Base-by-base conservation (phyloP, 2,329 filamentous ascomycete species). In the Neofusicoccum sp. region DNA sequence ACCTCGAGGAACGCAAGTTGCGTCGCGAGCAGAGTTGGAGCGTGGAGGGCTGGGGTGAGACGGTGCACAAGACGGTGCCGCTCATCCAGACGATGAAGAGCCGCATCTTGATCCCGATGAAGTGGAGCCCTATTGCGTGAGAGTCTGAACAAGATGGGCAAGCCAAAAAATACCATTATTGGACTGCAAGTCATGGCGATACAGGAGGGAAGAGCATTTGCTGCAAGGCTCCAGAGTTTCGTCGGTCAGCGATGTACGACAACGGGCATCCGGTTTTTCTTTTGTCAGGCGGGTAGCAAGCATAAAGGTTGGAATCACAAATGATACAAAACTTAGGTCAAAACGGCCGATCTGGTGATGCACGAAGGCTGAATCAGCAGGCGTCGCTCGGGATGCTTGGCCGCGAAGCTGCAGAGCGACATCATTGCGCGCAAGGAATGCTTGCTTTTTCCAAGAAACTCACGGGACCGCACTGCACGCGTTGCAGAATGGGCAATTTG, bases 71-170 rank as follows among this genome's bases (percentile, higher is more conserved):
- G 85, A 99, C 95, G 1, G 95, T 99, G 50, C 95, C 95, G 36
- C 84, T 99, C 67, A 99, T 99, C 71, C 93, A 97, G 81, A 88
- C 83, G 64, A 99, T 99, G 95, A 92, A 95, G 85, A 96, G 92
- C 74, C 86, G 91, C 71, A 93, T 99, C 71, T 78, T 99, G 74
- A 89, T 98, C 65, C 92, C 95, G 11, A 93, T 97, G 89, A 91
- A 93, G 7, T 99, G 95, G 95, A 97, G 92, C 66, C 93, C 95
- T 3, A 92, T 62, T 11, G 29, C 59, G 16, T 62, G 12, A 54
- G 39, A 37, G 16, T 16, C 34, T 36, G 22, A 9, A n/a, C n/a
- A 33, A 9, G 4, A 50, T 6, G n/a, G n/a, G 16, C 33, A 11
- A 44, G 14, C 9, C 14, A 14, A 31, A 11, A n/a, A 37, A 9